phyloP scores from a whole-genome alignment of 805 yeast species.

The Suhomyces faveliae region DNA sequence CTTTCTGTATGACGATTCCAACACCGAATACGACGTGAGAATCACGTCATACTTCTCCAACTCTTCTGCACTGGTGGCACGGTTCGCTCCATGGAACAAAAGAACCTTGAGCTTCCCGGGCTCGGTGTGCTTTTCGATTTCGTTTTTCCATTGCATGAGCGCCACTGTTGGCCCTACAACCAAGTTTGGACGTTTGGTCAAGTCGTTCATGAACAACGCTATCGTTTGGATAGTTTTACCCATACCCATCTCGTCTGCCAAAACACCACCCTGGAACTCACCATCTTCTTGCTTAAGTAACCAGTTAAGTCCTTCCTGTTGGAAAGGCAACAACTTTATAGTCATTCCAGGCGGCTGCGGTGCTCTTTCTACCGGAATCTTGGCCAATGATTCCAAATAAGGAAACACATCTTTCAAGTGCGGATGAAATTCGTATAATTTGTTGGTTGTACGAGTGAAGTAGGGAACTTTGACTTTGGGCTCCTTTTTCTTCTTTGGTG shows the following conservation, averaged over 20 bases:
- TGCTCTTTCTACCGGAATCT: slow-evolving; percentile 53
- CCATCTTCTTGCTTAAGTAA: slow-evolving; percentile 76
- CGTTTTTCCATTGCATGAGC: slow-evolving; percentile 94
- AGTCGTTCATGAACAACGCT: slow-evolving; percentile 74
- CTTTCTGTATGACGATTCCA: slow-evolving; percentile 83
- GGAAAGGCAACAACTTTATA: slow-evolving; percentile 79
- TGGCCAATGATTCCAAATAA: slow-evolving; percentile 48
- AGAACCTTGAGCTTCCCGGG: slow-evolving; percentile 64
- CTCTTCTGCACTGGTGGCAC: slow-evolving; percentile 57
- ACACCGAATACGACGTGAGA: slow-evolving; percentile 87
- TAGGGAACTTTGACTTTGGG: slow-evolving; percentile 62
- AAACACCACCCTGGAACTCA: slow-evolving; percentile 80
- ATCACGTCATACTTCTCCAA: slow-evolving; percentile 71
- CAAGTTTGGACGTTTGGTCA: slow-evolving; percentile 66
- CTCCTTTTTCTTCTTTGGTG: slow-evolving; percentile 32
- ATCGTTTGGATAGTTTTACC: slow-evolving; percentile 98
- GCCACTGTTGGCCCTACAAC: slow-evolving; percentile 99
- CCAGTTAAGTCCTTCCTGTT: slow-evolving; percentile 92
- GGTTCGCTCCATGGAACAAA: slow-evolving; percentile 82
- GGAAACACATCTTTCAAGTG: slow-evolving; percentile 72
- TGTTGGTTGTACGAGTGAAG: slow-evolving; percentile 65
- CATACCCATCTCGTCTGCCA: slow-evolving; percentile 99
- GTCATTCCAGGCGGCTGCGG: slow-evolving; percentile 79
- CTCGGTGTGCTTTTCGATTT: slow-evolving; percentile 77
- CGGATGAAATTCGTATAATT: slow-evolving; percentile 75